phyloP scores from a whole-genome alignment of 2,329 filamentous ascomycete species.

The Sporothrix schenckii region DNA sequence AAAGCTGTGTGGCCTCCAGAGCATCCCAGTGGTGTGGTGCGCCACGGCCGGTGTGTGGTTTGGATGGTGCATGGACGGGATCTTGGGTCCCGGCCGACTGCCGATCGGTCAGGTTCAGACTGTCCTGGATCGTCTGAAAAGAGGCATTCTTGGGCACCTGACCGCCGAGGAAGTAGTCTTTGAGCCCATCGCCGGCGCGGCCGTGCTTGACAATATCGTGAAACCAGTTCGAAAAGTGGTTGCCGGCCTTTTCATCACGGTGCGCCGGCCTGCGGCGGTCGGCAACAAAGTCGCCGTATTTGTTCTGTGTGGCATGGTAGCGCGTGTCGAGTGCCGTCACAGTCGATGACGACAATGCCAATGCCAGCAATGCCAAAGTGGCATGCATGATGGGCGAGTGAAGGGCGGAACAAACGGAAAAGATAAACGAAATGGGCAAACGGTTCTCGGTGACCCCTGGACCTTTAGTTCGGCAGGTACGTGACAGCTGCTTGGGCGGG shows the following conservation, averaged over 20 bases:
- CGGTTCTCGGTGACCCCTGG: background rate
- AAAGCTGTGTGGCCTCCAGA: conserved; percentile 6
- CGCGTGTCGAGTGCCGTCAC: background rate
- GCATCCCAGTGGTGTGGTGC: conserved; percentile 16
- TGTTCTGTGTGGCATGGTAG: conserved; percentile 23
- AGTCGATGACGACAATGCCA: conserved; percentile 13
- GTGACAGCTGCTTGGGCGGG: background rate
- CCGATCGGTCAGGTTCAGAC: conserved; percentile 21
- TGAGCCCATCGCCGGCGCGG: conserved; percentile 18
- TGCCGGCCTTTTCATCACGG: background rate
- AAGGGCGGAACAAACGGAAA: background rate
- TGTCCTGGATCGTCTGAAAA: conserved; percentile 16
- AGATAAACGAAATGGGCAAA: background rate
- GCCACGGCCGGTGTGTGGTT: background rate
- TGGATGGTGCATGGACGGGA: background rate
- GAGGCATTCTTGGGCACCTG: conserved; percentile 19
- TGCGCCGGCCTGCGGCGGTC: conserved; percentile 1
- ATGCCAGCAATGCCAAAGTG: conserved; percentile 22
- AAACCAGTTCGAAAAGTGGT: conserved; percentile 20
- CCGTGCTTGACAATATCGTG: conserved; percentile 25
- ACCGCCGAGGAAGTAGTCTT: conserved; percentile 16
- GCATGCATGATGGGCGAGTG: conserved; percentile 9
- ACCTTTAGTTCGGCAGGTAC: background rate
- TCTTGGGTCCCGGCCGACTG: background rate
- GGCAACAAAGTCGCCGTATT: conserved; percentile 8